Evolutionary conservation across 768 basidiomycete species (phyloP), one percentile per base, ranked within the genome.

Genomic region (Russula abietina): DNA sequence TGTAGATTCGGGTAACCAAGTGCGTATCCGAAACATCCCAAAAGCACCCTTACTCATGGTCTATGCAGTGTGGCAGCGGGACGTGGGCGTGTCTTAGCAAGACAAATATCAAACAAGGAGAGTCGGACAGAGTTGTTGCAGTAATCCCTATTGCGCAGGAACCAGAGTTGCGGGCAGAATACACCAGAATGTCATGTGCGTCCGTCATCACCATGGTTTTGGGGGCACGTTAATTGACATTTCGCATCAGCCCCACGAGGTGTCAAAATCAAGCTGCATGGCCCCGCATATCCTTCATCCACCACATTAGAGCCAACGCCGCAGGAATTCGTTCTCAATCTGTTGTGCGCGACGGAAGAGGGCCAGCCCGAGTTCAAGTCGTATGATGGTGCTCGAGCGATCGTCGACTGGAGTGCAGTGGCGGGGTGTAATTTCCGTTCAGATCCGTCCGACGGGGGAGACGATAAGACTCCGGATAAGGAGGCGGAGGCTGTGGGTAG

Each of bases 51-150:
- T 56, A 36, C 36, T 6, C 9, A 64, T 24, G 26, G 36, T 45
- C 30, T 12, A 28, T 26, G 36, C 68, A 93, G 91, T 93, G 91
- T 75, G 72, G 80, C 22, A 58, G 71, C 24, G 88, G 84, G 26
- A 89, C 89, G 53, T 79, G 86, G 68, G 88, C 84, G 54, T 95
- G 93, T 74, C 75, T 92, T 33, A 87, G 83, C 4, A 82, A 81
- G 68, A 80, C 78, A 38, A 91, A 92, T 69, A 68, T 75, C 67
- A 91, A 88, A 73, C 67, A 71, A 1, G 79, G 76, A 24, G 72
- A 77, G 45, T 59, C 75, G 2, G 86, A 89, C 66, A 81, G 89
- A 55, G 73, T 94, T 69, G 76, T 84, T 30, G 77, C 83, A 33
- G 89, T 92, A n/a, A 83, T 94, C 59, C 85, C 90, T n/a, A 69